Evolutionary conservation across 371 early-diverging fungal genomes (phyloP).

Genomic region (Pancytospora philotis): DNA sequence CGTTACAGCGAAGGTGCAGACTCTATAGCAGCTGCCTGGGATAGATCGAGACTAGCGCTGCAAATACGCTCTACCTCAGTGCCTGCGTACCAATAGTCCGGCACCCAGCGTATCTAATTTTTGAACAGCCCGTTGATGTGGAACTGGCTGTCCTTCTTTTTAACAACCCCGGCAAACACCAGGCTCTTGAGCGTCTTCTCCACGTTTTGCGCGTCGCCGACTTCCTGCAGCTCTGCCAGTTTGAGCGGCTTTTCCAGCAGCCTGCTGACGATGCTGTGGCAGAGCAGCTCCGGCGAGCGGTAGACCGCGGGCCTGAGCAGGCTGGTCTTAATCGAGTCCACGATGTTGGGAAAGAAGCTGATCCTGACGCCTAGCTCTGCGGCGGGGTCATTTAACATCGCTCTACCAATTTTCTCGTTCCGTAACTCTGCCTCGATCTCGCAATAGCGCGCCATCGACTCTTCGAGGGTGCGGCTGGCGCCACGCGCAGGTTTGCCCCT

Average conservation of each 20-base stretch:
- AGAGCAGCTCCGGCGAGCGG: background rate
- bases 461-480: background rate
- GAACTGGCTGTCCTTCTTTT: constrained; percentile 25
- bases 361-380: background rate
- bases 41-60: too few relatives aligned
- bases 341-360: background rate
- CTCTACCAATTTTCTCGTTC: background rate
- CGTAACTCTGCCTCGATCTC: background rate
- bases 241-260: background rate
- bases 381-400: background rate
- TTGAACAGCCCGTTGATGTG: background rate
- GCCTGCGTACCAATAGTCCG: too few relatives aligned
- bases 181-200: constrained; percentile 4
- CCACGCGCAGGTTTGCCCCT: background rate
- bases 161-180: constrained; percentile 20
- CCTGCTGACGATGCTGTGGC: background rate
- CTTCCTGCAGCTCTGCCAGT: background rate
- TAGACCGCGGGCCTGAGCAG: background rate
- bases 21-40: too few relatives aligned
- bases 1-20: too few relatives aligned
- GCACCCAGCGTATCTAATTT: too few relatives aligned
- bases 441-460: background rate
- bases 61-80: too few relatives aligned
- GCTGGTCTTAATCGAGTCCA: background rate
- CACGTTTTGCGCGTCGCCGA: background rate